Conservation (phyloP, 495 filamentous ascomycete species). For the Cercophora samala region DNA sequence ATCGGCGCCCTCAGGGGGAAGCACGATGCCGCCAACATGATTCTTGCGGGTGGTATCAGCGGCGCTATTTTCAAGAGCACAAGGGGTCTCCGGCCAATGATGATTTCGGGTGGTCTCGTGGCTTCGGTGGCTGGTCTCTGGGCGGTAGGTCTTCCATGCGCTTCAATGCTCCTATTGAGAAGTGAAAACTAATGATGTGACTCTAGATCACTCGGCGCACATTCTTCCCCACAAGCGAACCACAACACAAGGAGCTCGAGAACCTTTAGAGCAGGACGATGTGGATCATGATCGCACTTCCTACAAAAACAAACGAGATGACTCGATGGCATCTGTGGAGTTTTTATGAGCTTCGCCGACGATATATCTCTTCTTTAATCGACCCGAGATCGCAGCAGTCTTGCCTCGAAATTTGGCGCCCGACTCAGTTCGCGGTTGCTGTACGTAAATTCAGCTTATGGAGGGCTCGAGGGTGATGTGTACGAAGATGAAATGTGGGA, state of each 20-base stretch:
- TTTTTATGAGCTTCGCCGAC: not conserved
- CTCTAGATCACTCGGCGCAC: slow-evolving; percentile 31
- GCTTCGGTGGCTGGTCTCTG: slow-evolving; percentile 79
- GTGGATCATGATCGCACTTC: not conserved
- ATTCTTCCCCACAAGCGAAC: slow-evolving; percentile 28
- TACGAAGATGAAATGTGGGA: slow-evolving; percentile 22
- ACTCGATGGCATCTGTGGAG: not conserved
- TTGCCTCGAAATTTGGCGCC: slow-evolving; percentile 9
- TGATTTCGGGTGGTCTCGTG: slow-evolving; percentile 86
- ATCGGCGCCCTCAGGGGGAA: slow-evolving; percentile 82
- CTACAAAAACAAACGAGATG: not conserved
- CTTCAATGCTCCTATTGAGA: slow-evolving; percentile 2
- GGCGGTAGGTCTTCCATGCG: slow-evolving; percentile 63
- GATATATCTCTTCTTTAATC: slow-evolving; percentile 23
- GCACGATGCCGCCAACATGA: slow-evolving; percentile 86
- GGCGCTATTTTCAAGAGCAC: slow-evolving; percentile 97
- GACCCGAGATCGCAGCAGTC: slow-evolving; percentile 19
- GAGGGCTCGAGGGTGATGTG: slow-evolving; percentile 19
- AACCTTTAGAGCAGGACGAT: slow-evolving; percentile 14
- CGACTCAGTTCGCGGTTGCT: slow-evolving; percentile 1
- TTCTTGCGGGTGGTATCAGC: slow-evolving; percentile 77
- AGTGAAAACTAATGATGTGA: slow-evolving; percentile 8
- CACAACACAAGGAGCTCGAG: slow-evolving; percentile 12
- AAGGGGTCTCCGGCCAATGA: slow-evolving; percentile 81
- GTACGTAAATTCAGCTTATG: slow-evolving; percentile 17